These are phyloP conservation scores for Ocimum tenuiflorum DNA, from an alignment of 257 asterid species.

Conservation along the genomic window DNA sequence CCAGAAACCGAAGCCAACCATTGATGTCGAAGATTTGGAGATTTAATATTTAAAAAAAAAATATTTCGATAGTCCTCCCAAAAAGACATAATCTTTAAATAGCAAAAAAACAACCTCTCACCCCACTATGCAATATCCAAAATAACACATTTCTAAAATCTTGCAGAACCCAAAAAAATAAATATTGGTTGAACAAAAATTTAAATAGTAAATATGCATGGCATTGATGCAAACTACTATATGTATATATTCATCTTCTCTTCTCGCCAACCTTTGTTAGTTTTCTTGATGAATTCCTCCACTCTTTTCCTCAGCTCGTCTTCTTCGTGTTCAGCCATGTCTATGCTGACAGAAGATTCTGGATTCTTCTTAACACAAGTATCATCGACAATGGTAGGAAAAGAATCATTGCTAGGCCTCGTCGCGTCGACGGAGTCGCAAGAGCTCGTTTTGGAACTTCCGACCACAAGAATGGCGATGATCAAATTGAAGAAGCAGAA, in stretches of 20 bases:
- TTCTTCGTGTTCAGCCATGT: constrained; percentile 16
- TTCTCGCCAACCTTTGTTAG: constrained; percentile 44
- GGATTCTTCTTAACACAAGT: background rate
- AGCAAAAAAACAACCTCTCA: too few species aligned
- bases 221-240: constrained; percentile 7
- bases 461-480: constrained; percentile 45
- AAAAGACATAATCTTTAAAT: too few species aligned
- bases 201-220: background rate
- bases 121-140: too few species aligned
- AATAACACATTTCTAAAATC: too few species aligned
- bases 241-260: constrained; percentile 30
- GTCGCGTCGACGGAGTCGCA: background rate
- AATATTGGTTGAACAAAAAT: too few species aligned
- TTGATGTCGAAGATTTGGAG: too few species aligned
- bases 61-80: too few species aligned
- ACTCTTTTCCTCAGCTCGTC: constrained; percentile 43
- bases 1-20: too few species aligned
- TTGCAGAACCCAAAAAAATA: too few species aligned
- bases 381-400: background rate
- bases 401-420: background rate
- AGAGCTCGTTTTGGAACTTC: constrained; percentile 25
- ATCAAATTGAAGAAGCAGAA: constrained; percentile 70
- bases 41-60: too few species aligned
- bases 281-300: constrained; percentile 48
- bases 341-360: constrained; percentile 17